phyloP scores from a whole-genome alignment of 2,329 filamentous ascomycete species.

The Fusarium nisikadoi region DNA sequence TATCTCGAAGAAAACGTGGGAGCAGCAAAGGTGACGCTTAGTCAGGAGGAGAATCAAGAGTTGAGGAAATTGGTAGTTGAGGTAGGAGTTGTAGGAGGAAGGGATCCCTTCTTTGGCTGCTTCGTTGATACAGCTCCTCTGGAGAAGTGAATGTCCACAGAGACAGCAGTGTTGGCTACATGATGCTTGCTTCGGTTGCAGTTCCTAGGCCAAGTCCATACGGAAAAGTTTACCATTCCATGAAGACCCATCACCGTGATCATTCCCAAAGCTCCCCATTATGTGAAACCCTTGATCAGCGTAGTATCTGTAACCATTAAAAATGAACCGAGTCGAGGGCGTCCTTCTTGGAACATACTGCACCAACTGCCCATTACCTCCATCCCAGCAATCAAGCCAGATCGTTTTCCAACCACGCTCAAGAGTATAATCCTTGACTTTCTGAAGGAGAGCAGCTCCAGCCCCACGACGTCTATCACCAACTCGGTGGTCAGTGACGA shows the following conservation, averaged over 20 bases:
- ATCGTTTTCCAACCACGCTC: slow-evolving; percentile 30
- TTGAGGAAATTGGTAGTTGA: slow-evolving; percentile 46
- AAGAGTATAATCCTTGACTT: slow-evolving; percentile 30
- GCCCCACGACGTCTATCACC: slow-evolving; percentile 25
- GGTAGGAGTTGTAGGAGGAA: slow-evolving; percentile 43
- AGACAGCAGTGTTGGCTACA: too few relatives aligned
- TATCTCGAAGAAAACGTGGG: slow-evolving; percentile 60
- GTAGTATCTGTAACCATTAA: slow-evolving; percentile 37
- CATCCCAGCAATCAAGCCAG: slow-evolving; percentile 46
- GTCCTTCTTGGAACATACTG: slow-evolving; percentile 16
- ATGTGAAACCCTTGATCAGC: slow-evolving; percentile 27
- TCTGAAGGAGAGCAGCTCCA: slow-evolving; percentile 25
- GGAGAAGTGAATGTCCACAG: neutral
- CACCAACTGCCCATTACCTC: slow-evolving; percentile 39
- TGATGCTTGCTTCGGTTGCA: neutral
- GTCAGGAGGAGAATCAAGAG: slow-evolving; percentile 48
- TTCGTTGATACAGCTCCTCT: slow-evolving; percentile 35
- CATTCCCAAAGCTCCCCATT: slow-evolving; percentile 19
- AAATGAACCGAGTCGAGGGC: neutral
- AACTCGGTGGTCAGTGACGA: slow-evolving; percentile 27
- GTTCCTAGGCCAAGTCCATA: slow-evolving; percentile 25
- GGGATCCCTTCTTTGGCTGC: slow-evolving; percentile 35
- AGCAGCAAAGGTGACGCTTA: slow-evolving; percentile 48
- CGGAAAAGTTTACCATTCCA: slow-evolving; percentile 35
- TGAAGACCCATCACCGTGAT: neutral